Evolutionary conservation across 2,329 filamentous ascomycete genomes (phyloP), one percentile per base, ranked within the genome.

Genomic region (Fusarium pilosicola): DNA sequence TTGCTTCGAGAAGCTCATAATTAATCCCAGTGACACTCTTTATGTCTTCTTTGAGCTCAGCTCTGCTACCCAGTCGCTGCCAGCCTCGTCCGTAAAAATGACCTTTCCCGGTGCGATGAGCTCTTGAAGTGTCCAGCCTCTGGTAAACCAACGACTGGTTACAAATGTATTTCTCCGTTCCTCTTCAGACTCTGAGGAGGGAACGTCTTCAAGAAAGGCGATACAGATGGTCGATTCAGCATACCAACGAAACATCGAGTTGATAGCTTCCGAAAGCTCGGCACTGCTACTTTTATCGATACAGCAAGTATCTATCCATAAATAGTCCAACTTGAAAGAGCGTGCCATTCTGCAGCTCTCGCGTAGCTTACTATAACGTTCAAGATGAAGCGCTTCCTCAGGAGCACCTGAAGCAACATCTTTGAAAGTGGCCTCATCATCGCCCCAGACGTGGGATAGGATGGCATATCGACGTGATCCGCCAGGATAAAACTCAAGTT

Each of bases 201-300:
- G 24, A 8, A 79, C 75, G 30, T 79, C 78, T 9, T 73, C 66
- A 10, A 81, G 65, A 39, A 72, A 79, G 8, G 76, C 77, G 30
- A 79, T 73, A 56, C 79, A 81, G 14, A 78, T 62, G 6, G 44
- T 41, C 3, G 79, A 75, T 22, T 75, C 65, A 10, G 75, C 74
- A 46, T 81, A 81, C 80, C 80, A 81, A 10, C 76, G 73, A 55
- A 80, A 81, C 79, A 81, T 81, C 57, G 79, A 81, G 45, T 79
- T 79, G 65, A 79, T 79, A 32, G 78, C 78, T 26, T 79, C 78
- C 6, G 78, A 79, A 9, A 79, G 78, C 55, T 81, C 80, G 3
- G 80, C 77, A 20, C 77, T 80, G 55, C 77, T 80, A 13, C 70
- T 73, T 59, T 80, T 81, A 52, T 81, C 79, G 24, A 81, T 81